A percentile compares a stretch with the other conserved stretches of the same genome.
These are phyloP conservation scores for Pelargonium myrrhifolium DNA, from an alignment of 441 rosid genomes.

Conservation along the genomic window DNA sequence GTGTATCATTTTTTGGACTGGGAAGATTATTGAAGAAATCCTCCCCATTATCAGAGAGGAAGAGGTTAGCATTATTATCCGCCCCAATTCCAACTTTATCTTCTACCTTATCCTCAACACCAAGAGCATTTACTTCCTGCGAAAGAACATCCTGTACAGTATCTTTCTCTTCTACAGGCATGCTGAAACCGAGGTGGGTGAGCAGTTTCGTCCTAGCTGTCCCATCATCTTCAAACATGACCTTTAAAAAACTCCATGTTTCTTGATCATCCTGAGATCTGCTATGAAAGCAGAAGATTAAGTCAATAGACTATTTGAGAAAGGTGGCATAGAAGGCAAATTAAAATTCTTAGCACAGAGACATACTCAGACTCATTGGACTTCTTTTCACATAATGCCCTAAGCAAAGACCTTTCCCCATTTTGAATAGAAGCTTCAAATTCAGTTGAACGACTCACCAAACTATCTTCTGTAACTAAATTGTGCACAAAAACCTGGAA, in stretches of 20 bases:
- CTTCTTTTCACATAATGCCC: conserved; percentile 76
- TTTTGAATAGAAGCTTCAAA: conserved; percentile 85
- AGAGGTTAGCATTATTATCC: conserved; percentile 38
- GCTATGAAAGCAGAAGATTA: conserved; percentile 24
- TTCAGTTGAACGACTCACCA: conserved; percentile 76
- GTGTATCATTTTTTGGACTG: conserved; percentile 85
- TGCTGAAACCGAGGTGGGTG: conserved; percentile 81
- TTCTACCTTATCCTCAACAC: conserved; percentile 42
- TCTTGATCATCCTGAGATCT: conserved; percentile 81
- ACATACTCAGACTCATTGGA: conserved; percentile 80
- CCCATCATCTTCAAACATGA: conserved; percentile 97
- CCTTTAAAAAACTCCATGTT: conserved; percentile 92
- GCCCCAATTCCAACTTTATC: conserved; percentile 39
- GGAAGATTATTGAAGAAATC: conserved; percentile 98
- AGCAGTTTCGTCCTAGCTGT: conserved; percentile 85
- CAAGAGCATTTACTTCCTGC: conserved; percentile 46
- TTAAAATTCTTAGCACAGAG: conserved; percentile 17
- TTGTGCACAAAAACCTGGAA: conserved; percentile 69
- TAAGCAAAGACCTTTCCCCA: conserved; percentile 71
- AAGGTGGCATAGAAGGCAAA: conserved; percentile 6
- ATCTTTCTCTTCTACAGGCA: conserved; percentile 55
- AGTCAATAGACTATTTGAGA: conserved; percentile 18
- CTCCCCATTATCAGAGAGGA: conserved; percentile 78
- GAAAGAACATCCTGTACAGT: conserved; percentile 39
- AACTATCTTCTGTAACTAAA: conserved; percentile 68